phyloP scores from a whole-genome alignment of 805 yeast genomes.

The Myxozyma sirexii region DNA sequence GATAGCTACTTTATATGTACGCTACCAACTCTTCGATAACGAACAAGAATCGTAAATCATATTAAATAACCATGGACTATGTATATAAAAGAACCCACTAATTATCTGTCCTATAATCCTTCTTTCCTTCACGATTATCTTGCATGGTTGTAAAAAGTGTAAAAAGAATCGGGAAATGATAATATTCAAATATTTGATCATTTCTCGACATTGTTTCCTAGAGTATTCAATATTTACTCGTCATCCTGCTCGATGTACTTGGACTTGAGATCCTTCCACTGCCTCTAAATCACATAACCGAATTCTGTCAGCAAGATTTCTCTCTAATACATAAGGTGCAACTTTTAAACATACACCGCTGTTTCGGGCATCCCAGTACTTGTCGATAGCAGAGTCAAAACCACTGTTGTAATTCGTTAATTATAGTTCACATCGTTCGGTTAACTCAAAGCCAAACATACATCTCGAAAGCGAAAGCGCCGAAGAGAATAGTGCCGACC shows the following conservation, averaged over 20 bases:
- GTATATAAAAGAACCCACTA: neutral
- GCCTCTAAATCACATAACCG: conserved; percentile 25
- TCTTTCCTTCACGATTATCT: neutral
- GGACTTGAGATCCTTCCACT: conserved; percentile 34
- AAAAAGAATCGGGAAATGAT: neutral
- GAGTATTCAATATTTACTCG: conserved; percentile 10
- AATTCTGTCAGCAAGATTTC: too few relatives aligned
- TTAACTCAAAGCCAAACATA: neutral
- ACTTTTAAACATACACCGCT: conserved; percentile 41
- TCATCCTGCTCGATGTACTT: conserved; percentile 27
- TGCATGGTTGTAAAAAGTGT: neutral
- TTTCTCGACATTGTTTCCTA: neutral
- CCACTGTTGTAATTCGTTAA: conserved; percentile 28
- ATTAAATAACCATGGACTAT: too few relatives aligned
- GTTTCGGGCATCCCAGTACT: conserved; percentile 44
- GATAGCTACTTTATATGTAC: too few relatives aligned
- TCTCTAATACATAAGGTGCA: too few relatives aligned
- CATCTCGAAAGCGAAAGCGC: conserved; percentile 79
- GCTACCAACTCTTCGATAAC: too few relatives aligned
- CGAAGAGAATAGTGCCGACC: conserved; percentile 73
- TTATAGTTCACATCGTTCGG: neutral
- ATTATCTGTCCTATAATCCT: neutral
- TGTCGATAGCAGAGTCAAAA: conserved; percentile 44
- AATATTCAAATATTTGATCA: too few relatives aligned
- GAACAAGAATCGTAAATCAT: too few relatives aligned